Percentiles rank a stretch among this genome's conserved stretches.
Conservation (phyloP, 257 asterid species). For the Salvia rosmarinus region DNA sequence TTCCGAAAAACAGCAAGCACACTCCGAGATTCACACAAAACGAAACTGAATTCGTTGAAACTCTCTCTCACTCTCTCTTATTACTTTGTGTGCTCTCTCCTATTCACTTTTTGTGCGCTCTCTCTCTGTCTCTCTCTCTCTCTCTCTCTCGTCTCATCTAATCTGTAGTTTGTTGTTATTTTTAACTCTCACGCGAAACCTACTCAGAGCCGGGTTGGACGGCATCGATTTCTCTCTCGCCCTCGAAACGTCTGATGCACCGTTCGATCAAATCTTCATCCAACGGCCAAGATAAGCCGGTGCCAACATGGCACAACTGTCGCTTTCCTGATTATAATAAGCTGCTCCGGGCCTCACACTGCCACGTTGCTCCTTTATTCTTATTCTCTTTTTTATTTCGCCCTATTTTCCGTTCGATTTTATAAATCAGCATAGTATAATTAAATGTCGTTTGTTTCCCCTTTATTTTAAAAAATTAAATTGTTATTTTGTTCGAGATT, state of each 20-base stretch:
- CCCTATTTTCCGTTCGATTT: neutral
- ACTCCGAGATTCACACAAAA: constrained; percentile 44
- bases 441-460: neutral
- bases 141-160: constrained; percentile 38
- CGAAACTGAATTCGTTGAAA: constrained; percentile 40
- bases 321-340: constrained; percentile 49
- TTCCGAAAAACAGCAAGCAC: constrained; percentile 16
- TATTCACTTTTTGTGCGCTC: constrained; percentile 33
- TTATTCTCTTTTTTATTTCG: constrained; percentile 13
- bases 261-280: constrained; percentile 51
- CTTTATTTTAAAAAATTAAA: neutral
- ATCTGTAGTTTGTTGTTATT: constrained; percentile 43
- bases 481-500: neutral
- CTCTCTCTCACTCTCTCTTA: constrained; percentile 23
- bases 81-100: constrained; percentile 33
- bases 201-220: constrained; percentile 53
- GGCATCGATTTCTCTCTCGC: constrained; percentile 52
- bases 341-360: constrained; percentile 35
- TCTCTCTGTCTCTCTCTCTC: too few relatives aligned
- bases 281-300: constrained; percentile 36
- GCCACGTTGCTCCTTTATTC: constrained; percentile 55
- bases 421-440: neutral
- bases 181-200: constrained; percentile 60
- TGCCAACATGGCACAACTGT: constrained; percentile 72
- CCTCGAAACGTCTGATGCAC: constrained; percentile 23